Percentiles rank a stretch among this genome's conserved stretches.
Conservation (phyloP, 2,329 filamentous ascomycete species). For the Colletotrichum theobromicola region DNA sequence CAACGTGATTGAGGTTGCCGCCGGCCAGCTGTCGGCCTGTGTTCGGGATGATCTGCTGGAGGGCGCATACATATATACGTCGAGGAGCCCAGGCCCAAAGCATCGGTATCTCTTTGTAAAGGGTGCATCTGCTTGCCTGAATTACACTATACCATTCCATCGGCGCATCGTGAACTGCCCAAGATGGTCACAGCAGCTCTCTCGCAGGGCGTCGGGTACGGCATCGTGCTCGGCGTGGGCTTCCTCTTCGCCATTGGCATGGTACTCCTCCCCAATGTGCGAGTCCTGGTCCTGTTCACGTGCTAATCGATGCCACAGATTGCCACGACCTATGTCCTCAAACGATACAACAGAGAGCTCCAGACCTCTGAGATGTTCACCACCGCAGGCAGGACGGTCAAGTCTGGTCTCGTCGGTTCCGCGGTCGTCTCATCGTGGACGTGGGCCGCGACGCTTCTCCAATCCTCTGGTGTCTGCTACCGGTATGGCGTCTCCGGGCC, state of each 20-base stretch:
- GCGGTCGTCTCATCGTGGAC: constrained; percentile 88
- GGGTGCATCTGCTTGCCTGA: not conserved
- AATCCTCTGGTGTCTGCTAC: constrained; percentile 77
- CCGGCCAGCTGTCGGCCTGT: constrained; percentile 5
- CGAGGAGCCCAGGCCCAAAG: not conserved
- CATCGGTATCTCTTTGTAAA: not conserved
- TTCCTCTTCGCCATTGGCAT: constrained; percentile 77
- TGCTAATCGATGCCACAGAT: constrained; percentile 42
- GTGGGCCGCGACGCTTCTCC: constrained; percentile 78
- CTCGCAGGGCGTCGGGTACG: constrained; percentile 74
- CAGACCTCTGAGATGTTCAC: constrained; percentile 90
- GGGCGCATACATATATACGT: constrained; percentile 13
- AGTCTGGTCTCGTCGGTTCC: constrained; percentile 80
- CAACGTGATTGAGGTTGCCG: constrained; percentile 6
- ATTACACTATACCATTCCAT: not conserved
- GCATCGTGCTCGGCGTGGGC: constrained; percentile 76
- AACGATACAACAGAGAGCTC: constrained; percentile 67
- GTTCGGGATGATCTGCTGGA: not conserved
- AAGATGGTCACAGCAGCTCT: constrained; percentile 39
- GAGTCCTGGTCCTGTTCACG: not conserved
- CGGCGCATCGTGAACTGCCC: not conserved
- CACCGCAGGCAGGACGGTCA: constrained; percentile 80
- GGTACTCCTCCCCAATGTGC: constrained; percentile 34
- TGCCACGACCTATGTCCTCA: constrained; percentile 72
- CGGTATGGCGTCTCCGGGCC: constrained; percentile 65